phyloP scores from a whole-genome alignment of 805 yeast genomes.

The Barnettozyma siamensis region DNA sequence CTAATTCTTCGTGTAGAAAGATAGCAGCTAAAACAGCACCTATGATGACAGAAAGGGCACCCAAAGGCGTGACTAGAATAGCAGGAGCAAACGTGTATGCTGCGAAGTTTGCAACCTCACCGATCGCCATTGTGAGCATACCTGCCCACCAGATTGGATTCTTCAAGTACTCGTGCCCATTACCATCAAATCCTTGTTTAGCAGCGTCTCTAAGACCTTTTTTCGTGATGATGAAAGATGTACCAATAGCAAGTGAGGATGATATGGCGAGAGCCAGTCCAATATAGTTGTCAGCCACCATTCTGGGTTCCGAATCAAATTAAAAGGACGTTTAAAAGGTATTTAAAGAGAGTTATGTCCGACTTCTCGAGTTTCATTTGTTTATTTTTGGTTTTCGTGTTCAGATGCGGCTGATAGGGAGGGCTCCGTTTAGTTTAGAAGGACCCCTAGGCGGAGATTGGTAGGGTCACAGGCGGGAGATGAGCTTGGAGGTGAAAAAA shows the following conservation, averaged over 20 bases:
- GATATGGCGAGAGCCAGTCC: slow-evolving; percentile 85
- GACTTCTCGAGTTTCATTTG: background rate
- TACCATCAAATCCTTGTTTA: slow-evolving; percentile 57
- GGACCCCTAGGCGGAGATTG: background rate
- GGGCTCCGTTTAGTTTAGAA: background rate
- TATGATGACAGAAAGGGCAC: slow-evolving; percentile 84
- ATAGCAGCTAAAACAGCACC: slow-evolving; percentile 89
- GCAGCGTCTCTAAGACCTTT: slow-evolving; percentile 75
- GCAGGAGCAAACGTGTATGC: slow-evolving; percentile 96
- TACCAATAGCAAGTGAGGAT: slow-evolving; percentile 84
- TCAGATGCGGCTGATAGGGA: background rate
- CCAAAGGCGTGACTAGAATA: slow-evolving; percentile 84
- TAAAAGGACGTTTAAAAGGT: no score
- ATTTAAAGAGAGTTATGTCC: no score
- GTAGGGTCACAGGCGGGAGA: background rate
- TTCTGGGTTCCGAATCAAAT: slow-evolving; percentile 3
- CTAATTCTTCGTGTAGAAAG: slow-evolving; percentile 80
- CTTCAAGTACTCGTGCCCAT: slow-evolving; percentile 70
- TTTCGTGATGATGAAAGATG: slow-evolving; percentile 84
- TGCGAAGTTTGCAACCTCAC: slow-evolving; percentile 89
- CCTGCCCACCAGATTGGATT: slow-evolving; percentile 96
- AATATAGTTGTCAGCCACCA: slow-evolving; percentile 74
- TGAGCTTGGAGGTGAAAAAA: slow-evolving; percentile 1
- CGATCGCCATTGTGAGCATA: slow-evolving; percentile 82
- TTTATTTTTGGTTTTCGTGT: background rate